Conservation (phyloP, 2,329 filamentous ascomycete species). For the Pyrenophora graminea region DNA sequence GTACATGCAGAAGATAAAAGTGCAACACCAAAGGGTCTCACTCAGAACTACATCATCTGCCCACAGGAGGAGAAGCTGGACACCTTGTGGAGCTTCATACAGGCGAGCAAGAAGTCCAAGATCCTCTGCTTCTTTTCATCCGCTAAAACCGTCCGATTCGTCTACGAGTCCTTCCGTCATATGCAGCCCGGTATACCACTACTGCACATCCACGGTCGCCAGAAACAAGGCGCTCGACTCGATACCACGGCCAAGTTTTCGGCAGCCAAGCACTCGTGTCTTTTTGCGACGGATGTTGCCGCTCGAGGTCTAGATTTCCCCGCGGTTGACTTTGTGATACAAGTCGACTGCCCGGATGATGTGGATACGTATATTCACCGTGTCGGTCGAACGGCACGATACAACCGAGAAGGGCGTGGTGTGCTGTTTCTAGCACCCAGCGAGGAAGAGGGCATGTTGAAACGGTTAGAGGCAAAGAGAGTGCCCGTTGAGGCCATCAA, state of each 20-base stretch:
- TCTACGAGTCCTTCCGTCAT: conserved; percentile 90
- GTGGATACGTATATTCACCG: conserved; percentile 97
- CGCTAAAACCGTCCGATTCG: conserved; percentile 94
- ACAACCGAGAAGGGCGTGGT: conserved; percentile 82
- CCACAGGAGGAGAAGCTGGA: conserved; percentile 88
- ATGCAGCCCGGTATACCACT: conserved; percentile 93
- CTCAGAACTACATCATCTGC: conserved; percentile 89
- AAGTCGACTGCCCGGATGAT: conserved; percentile 95
- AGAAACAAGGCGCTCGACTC: conserved; percentile 86
- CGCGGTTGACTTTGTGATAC: conserved; percentile 97
- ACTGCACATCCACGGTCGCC: conserved; percentile 88
- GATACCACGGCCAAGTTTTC: conserved; percentile 88
- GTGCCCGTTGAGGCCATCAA: conserved; percentile 87
- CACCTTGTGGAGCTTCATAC: conserved; percentile 89
- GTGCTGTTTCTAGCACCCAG: conserved; percentile 90
- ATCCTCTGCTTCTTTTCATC: conserved; percentile 95
- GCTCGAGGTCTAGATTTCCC: conserved; percentile 95
- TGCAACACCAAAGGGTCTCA: conserved; percentile 80
- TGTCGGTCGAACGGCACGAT: conserved; percentile 91
- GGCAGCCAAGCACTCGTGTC: conserved; percentile 77
- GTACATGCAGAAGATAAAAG: conserved; percentile 81
- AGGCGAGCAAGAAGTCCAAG: conserved; percentile 87
- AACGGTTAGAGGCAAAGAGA: conserved; percentile 82
- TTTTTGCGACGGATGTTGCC: conserved; percentile 95
- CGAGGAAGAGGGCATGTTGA: conserved; percentile 90